Evolutionary conservation across 2,329 filamentous ascomycete species (phyloP), one percentile per base, ranked within the genome.

Genomic region (Juglanconis sp.): DNA sequence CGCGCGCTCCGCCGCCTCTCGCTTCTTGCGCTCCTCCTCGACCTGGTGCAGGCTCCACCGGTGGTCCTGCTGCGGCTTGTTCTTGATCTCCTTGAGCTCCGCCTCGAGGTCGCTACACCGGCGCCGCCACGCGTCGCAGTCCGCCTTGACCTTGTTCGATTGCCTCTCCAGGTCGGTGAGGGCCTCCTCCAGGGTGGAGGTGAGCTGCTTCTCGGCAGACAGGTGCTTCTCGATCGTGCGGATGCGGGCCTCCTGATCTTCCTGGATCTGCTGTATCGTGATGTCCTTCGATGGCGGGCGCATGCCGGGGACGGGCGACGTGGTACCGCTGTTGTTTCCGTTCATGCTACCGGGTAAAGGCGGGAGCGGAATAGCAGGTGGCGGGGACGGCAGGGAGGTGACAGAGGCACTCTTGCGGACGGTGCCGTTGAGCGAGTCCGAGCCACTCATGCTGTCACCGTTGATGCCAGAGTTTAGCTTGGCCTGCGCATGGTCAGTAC

Each of bases 221-320:
- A 99, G 84, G 71, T 98, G 92, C 79, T 97, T 98, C 80, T 99
- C 94, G 64, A 99, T 96, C 6, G 92, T 96, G 62, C 90, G 88
- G 71, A 99, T 96, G 65, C 93, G 92, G 48, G 91, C 90, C 72
- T 99, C 95, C 73, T 97, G 93, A 68, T 99, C 95, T 70, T 98
- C 94, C 62, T 94, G 86, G 65, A 96, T 84, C 69, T 97, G 93
- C 53, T 88, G 85, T 61, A 88, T 84, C 55, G 78, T 80, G 46
- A 88, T 83, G 69, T 96, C 92, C 73, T 95, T 96, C 80, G 92
- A 96, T 17, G 86, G 82, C 61, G 93, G 91, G 10, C 92, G 87
- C 76, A 67, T 85, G 75, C 69, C 85, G 67, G 77, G 85, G 63
- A 76, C 85, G 65, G 79, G 81, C 56, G 82, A 79, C 11, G 79